Evolutionary conservation across 2,329 filamentous ascomycete species (phyloP).

Genomic region (Stachybotrys chartarum): DNA sequence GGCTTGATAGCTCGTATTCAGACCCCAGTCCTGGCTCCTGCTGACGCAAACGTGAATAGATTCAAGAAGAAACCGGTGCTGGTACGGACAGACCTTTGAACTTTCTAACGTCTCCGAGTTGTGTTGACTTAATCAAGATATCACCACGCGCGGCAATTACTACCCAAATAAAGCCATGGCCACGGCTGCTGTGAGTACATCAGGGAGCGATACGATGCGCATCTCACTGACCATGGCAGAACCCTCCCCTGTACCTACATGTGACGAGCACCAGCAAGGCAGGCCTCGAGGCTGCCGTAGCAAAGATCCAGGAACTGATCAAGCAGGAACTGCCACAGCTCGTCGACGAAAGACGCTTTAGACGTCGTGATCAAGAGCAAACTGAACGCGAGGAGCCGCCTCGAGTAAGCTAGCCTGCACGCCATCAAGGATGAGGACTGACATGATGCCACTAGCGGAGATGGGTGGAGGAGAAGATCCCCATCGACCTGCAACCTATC

Average conservation of each 20-base stretch:
- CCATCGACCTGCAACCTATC: constrained; percentile 82
- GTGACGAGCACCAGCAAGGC: constrained; percentile 88
- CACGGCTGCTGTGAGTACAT: constrained; percentile 69
- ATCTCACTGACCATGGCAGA: constrained; percentile 40
- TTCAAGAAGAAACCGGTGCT: constrained; percentile 99
- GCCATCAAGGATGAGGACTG: constrained; percentile 1
- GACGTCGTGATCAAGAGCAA: constrained; percentile 70
- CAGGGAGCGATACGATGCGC: not conserved
- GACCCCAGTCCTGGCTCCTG: constrained; percentile 74
- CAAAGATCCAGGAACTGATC: constrained; percentile 90
- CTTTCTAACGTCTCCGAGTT: constrained; percentile 32
- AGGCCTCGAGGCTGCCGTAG: constrained; percentile 82
- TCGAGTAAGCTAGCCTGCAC: constrained; percentile 49
- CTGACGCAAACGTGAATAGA: constrained; percentile 97
- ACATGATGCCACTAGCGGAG: constrained; percentile 60
- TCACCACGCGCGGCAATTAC: constrained; percentile 94
- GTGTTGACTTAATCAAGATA: constrained; percentile 70
- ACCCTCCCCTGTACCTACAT: constrained; percentile 89
- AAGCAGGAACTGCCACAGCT: constrained; percentile 92
- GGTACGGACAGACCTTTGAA: constrained; percentile 65
- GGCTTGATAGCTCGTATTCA: constrained; percentile 56
- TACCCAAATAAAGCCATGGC: constrained; percentile 98
- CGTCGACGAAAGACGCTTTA: constrained; percentile 89
- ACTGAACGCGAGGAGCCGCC: constrained; percentile 89
- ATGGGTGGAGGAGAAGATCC: constrained; percentile 97